A percentile compares a stretch with the other conserved stretches of the same genome.
These are phyloP conservation scores for Quercus ilex DNA, from an alignment of 306 rosid genomes.

Conservation along the genomic window DNA sequence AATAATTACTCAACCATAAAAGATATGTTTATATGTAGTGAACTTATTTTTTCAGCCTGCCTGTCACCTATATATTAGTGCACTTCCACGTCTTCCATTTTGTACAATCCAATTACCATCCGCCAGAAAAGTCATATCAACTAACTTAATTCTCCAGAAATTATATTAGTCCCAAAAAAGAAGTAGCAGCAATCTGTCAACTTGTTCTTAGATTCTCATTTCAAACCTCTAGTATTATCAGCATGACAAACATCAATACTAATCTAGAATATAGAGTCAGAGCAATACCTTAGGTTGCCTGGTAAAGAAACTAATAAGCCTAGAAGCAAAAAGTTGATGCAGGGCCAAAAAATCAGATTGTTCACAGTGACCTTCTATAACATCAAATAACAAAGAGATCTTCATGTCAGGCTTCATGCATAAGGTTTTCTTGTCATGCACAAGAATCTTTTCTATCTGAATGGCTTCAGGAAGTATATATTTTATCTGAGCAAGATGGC, in stretches of 20 bases:
- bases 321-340: constrained; percentile 40
- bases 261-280: neutral
- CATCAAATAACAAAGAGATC: constrained; percentile 48
- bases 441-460: constrained; percentile 37
- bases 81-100: neutral
- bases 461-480: constrained; percentile 60
- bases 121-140: neutral
- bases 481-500: constrained; percentile 63
- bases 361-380: constrained; percentile 36
- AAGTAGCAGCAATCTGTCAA: neutral
- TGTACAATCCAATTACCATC: neutral
- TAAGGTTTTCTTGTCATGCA: constrained; percentile 47
- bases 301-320: constrained; percentile 41
- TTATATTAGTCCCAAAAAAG: neutral
- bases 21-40: neutral
- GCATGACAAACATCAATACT: neutral
- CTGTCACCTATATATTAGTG: neutral
- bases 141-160: neutral
- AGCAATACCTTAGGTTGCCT: constrained; percentile 56
- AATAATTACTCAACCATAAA: neutral
- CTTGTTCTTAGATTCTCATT: neutral
- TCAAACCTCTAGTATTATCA: neutral
- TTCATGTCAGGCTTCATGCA: constrained; percentile 60
- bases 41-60: neutral
- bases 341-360: constrained; percentile 45